Evolutionary conservation across 306 rosid genomes (phyloP).

Genomic region (Clitoria ternatea): DNA sequence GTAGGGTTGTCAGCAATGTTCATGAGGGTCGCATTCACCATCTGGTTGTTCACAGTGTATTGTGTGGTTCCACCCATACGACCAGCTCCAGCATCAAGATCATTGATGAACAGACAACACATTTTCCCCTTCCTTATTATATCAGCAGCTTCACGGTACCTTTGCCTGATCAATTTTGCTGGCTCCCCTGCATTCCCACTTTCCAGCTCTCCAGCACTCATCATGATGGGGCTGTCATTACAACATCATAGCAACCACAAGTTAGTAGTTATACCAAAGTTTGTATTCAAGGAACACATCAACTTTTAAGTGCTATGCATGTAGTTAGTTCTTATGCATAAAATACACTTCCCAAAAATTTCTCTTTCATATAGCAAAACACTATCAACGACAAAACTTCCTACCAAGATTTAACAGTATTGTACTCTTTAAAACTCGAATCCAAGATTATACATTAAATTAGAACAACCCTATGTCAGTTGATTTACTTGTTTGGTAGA

Average conservation of each 20-base stretch:
- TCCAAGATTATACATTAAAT: no score
- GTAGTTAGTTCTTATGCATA: background rate
- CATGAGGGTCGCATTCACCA: conserved; percentile 99
- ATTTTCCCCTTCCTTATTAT: conserved; percentile 88
- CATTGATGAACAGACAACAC: conserved; percentile 88
- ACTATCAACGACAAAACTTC: no score
- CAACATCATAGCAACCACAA: background rate
- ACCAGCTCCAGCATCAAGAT: conserved; percentile 98
- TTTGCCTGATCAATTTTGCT: conserved; percentile 84
- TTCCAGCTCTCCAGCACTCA: conserved; percentile 99
- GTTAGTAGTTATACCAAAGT: background rate
- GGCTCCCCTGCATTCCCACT: conserved; percentile 99
- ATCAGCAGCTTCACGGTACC: conserved; percentile 97
- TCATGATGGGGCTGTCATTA: conserved; percentile 85
- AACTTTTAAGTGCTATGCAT: background rate
- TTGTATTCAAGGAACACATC: background rate
- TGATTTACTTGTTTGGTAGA: no score
- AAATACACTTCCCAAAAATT: no score
- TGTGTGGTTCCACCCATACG: conserved; percentile 95
- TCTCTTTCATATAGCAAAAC: no score
- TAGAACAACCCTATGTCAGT: no score
- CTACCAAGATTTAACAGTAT: no score
- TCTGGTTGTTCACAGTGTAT: conserved; percentile 97
- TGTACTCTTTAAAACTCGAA: no score
- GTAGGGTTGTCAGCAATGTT: conserved; percentile 98